Conservation (phyloP, 345 rosid species). For the Carallia pectinifolia region DNA sequence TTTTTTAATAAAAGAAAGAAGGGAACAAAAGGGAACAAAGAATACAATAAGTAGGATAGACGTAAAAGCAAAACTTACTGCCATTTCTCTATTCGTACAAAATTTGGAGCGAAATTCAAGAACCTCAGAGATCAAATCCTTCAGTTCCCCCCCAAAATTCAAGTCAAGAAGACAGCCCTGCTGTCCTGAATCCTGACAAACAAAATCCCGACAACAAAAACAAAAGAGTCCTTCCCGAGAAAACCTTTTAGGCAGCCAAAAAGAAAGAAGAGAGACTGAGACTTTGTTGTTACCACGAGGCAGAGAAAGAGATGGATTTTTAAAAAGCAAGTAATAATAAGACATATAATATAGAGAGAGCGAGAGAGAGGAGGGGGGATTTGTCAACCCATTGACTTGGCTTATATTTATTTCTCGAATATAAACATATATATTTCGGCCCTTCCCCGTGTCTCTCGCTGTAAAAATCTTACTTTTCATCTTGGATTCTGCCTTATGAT, state of each 20-base stretch:
- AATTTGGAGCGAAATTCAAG: constrained; percentile 12
- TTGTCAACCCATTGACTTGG: constrained; percentile 33
- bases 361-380: background rate
- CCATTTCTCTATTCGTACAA: constrained; percentile 42
- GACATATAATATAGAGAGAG: background rate
- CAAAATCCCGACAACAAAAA: background rate
- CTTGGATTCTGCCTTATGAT: no score
- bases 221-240: background rate
- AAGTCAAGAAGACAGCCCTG: no score
- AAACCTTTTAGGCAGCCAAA: constrained; percentile 17
- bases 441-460: background rate
- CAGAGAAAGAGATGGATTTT: background rate
- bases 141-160: no score
- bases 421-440: no score
- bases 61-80: constrained; percentile 42
- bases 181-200: background rate
- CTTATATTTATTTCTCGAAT: no score
- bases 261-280: no score
- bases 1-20: no score
- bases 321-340: background rate
- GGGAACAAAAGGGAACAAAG: no score
- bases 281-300: background rate
- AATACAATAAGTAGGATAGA: no score
- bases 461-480: no score
- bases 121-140: background rate